Conservation (phyloP, 1,139 yeast genomes). For the Nakaseomyces kungkrabaensis region DNA sequence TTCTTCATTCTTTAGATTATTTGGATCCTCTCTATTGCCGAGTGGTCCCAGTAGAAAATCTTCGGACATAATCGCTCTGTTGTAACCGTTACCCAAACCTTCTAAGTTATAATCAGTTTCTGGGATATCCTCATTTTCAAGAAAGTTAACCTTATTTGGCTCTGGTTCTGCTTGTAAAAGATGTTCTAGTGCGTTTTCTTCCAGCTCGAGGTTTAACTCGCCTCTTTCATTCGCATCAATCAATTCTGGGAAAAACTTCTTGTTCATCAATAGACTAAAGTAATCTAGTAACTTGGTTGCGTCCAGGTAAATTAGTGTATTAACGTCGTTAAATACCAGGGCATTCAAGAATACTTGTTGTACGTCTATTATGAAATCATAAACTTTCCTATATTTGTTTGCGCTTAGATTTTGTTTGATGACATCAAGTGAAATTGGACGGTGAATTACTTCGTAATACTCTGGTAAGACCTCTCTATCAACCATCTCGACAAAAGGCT, state of each 20-base stretch:
- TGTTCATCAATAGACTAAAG: constrained; percentile 19
- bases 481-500: constrained; percentile 50
- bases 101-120: constrained; percentile 18
- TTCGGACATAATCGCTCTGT: constrained; percentile 22
- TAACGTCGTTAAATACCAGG: constrained; percentile 46
- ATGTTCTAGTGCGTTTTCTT: constrained; percentile 23
- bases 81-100: constrained; percentile 29
- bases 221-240: constrained; percentile 27
- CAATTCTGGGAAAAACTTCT: constrained; percentile 23
- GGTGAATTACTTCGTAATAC: constrained; percentile 43
- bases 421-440: constrained; percentile 47
- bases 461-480: constrained; percentile 49
- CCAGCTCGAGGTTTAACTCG: constrained; percentile 20
- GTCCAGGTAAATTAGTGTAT: constrained; percentile 47
- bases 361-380: constrained; percentile 41
- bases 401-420: constrained; percentile 37
- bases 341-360: constrained; percentile 48
- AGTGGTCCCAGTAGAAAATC: constrained; percentile 26
- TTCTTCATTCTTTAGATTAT: constrained; percentile 4
- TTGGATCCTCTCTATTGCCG: background rate
- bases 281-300: constrained; percentile 36
- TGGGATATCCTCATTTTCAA: background rate
- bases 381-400: constrained; percentile 39
- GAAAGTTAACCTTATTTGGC: background rate
- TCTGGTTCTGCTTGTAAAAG: constrained; percentile 1